Conservation (phyloP, 352 stramenopile genomes). For the Phytophthora cajani region DNA sequence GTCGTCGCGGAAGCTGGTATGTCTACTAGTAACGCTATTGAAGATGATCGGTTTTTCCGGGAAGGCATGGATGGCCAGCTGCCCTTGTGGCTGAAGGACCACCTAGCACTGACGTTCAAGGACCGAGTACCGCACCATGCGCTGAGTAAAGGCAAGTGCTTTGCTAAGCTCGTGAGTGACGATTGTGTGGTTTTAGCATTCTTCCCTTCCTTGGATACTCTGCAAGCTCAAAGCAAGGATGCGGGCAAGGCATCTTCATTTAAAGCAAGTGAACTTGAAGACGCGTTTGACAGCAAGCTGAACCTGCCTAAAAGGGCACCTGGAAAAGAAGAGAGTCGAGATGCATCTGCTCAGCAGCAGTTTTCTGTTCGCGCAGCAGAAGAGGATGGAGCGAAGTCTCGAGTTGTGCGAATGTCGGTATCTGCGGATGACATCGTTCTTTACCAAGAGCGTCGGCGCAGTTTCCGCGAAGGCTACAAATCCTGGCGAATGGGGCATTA, state of each 20-base stretch:
- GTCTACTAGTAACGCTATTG: conserved; percentile 21
- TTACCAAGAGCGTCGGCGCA: conserved; percentile 80
- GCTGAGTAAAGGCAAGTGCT: conserved; percentile 85
- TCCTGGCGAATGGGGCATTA: conserved; percentile 86
- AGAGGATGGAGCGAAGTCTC: conserved; percentile 35
- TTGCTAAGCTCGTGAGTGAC: conserved; percentile 81
- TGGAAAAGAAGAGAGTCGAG: conserved; percentile 15
- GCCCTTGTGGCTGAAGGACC: conserved; percentile 76
- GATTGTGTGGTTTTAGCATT: conserved; percentile 82
- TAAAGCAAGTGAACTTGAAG: conserved; percentile 12
- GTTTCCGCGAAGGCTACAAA: conserved; percentile 87
- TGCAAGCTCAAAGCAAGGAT: conserved; percentile 55
- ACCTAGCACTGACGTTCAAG: conserved; percentile 51
- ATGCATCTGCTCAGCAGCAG: conserved; percentile 34
- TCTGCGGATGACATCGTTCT: conserved; percentile 87
- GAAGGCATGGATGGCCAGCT: conserved; percentile 64
- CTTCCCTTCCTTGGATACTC: conserved; percentile 67
- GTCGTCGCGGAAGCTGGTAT: conserved; percentile 28
- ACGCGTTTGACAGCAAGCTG: conserved; percentile 11
- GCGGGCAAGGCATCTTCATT: conserved; percentile 14
- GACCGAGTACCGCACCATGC: conserved; percentile 38
- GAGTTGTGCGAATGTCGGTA: conserved; percentile 62
- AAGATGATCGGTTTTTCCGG: conserved; percentile 50
- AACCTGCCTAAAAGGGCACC: conserved; percentile 12
- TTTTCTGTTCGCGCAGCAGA: conserved; percentile 38